Evolutionary conservation across 495 filamentous ascomycete genomes (phyloP), one percentile per base, ranked within the genome.

Genomic region (Annulohypoxylon nitens): DNA sequence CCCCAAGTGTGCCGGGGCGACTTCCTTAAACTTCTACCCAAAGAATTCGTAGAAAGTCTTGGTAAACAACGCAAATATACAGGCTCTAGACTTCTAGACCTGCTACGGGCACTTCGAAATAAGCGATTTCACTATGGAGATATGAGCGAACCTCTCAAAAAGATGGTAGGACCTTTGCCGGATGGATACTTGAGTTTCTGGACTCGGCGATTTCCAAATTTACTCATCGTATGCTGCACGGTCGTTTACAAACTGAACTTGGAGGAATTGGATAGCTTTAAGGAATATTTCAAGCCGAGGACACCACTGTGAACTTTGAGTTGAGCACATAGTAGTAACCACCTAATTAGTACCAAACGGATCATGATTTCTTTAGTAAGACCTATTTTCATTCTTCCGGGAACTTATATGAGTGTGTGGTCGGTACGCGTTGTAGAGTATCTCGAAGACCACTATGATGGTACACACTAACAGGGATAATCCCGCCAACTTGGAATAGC

Each of bases 41-140:
- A 87, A 39, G 88, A 91, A 12, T 97, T 97, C 77, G 90, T 93
- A 65, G 94, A 97, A 20, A 91, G 89, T 30, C 82, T 98, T 9
- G 94, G 94, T 65, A 98, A 96, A 82, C 97, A 99, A 82, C 88
- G 97, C 76, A 98, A 97, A 74, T 99, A 99, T 79, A 95, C 91
- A 2, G 94, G 94, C 0, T 86, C 86, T 0, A 88, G 88, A 50
- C 86, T 99, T 79, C 81, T 98, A 58, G 96, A 99, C 83, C 83
- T 99, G 20, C 81, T 98, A 23, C 89, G 96, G 5, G 97, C 94
- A 8, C 82, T 99, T 67, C 86, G 96, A n/a, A 99, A 99, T 79
- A 99, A 99, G 86, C 90, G 91, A 69, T 93, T 96, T 68, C 95
- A 98, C 80, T 97, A 95, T 80, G 92, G 97, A 68, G 92, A 98